Base-by-base conservation (phyloP, 169 alveolate genomes). In the Blepharisma undulans region DNA sequence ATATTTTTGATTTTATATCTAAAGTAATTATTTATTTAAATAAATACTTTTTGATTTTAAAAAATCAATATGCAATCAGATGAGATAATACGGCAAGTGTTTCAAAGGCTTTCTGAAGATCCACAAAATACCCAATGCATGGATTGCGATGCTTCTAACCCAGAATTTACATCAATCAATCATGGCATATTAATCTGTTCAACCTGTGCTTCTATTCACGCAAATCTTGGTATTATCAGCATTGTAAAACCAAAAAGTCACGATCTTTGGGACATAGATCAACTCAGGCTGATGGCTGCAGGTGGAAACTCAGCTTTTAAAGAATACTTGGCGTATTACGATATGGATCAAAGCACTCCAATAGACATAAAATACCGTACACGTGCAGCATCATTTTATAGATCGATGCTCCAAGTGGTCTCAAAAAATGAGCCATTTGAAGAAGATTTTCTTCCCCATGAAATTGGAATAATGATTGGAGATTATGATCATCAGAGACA, bases 271-370 rank as follows among this genome's bases (percentile, higher is more conserved):
- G 14, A 34, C 72, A 18, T 66, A 1, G 82, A 72, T 25, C 76
- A 86, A 5, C 27, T 86, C 0, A 36, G 72, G 6, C 0, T 66
- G 32, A 71, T 86, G 84, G 22, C 84, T 19, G 36, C 80, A 27
- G 90, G 90, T 14, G 90, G 90, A 3, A 86, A 86, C 61, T 61
- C 25, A 18, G 84, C 84, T 66, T 72, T 86, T 66, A 86, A 72
- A 72, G 90, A 86, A 36, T 86, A 61, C 66, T 30, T 86, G 7
- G 29, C 61, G 0, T 60, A 60, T 10, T 86, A 86, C 82, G 30
- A 60, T 36, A 30, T 86, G n/a, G 66, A 22, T 12, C 33, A 34
- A 22, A 4, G 21, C n/a, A 18, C 80, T 29, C 27, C 72, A 22
- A 74, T 79, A 27, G n/a, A 22, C 32, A 21, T 29, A 22, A 86